Conservation (phyloP, 1,284 basidiomycete species). For the Cystobasidium slooffiae region DNA sequence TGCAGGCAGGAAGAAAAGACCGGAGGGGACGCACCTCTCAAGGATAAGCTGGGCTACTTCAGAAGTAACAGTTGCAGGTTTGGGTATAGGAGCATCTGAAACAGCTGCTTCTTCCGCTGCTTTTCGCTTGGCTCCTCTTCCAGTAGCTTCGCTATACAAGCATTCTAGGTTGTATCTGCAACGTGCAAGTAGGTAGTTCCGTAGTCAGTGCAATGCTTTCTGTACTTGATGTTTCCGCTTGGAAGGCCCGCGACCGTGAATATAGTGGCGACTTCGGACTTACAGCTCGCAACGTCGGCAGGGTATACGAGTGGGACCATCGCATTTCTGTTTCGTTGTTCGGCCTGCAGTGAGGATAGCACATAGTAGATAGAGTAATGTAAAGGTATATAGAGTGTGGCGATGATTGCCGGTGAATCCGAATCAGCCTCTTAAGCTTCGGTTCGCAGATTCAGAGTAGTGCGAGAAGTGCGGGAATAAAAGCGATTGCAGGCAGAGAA, state of each 20-base stretch:
- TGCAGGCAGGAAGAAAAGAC: too few relatives aligned
- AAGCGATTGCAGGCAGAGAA: not conserved
- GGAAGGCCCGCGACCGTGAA: not conserved
- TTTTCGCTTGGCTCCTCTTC: conserved; percentile 32
- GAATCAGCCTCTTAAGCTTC: not conserved
- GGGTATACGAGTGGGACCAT: conserved; percentile 36
- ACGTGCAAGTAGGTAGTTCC: not conserved
- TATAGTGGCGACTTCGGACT: not conserved
- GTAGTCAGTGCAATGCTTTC: not conserved
- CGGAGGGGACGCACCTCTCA: conserved; percentile 29
- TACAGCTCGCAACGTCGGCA: conserved; percentile 43
- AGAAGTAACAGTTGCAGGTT: conserved; percentile 24
- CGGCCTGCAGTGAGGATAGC: conserved; percentile 20
- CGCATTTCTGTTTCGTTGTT: conserved; percentile 42
- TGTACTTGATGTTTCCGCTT: conserved; percentile 1
- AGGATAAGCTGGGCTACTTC: conserved; percentile 35
- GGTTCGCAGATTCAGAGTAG: not conserved
- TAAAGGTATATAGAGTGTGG: too few relatives aligned
- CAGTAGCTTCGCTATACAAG: conserved; percentile 28
- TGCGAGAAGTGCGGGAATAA: not conserved
- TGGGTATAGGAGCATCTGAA: conserved; percentile 17
- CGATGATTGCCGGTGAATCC: not conserved
- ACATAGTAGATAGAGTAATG: not conserved
- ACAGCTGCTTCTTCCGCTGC: conserved; percentile 21
- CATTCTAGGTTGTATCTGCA: conserved; percentile 44